phyloP scores from a whole-genome alignment of 441 rosid genomes.

The Adansonia rubrostipa region DNA sequence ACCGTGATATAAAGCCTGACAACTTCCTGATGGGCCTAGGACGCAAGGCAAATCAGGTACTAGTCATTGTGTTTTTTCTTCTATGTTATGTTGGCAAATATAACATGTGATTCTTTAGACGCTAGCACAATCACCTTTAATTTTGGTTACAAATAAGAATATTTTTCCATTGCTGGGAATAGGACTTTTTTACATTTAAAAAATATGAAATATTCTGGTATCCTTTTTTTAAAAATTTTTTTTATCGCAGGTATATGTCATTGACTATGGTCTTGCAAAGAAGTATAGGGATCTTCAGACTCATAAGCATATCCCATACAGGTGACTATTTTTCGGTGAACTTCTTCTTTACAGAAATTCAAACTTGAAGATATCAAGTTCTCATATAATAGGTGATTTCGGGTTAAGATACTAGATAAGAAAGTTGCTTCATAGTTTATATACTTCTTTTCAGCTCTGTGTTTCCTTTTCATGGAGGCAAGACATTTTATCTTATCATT shows the following conservation, averaged over 20 bases:
- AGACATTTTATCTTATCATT: conserved; percentile 3
- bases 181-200: neutral
- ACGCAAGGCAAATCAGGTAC: conserved; percentile 97
- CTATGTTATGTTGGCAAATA: conserved; percentile 5
- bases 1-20: conserved; percentile 99
- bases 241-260: conserved; percentile 71
- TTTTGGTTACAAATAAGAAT: conserved; percentile 7
- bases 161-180: neutral
- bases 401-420: conserved; percentile 2
- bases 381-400: too few relatives aligned
- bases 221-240: conserved; percentile 2
- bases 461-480: neutral
- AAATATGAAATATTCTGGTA: neutral
- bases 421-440: neutral
- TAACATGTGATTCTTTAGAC: conserved; percentile 4
- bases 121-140: conserved; percentile 3
- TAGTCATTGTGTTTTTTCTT: conserved; percentile 12
- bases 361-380: conserved; percentile 6
- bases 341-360: conserved; percentile 7
- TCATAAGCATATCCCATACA: conserved; percentile 96
- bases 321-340: conserved; percentile 45
- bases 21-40: conserved; percentile 98
- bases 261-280: conserved; percentile 98
- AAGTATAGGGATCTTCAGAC: conserved; percentile 98
- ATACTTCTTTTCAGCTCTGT: neutral